A percentile compares a stretch with the other conserved stretches of the same genome.
These are phyloP conservation scores for Spiromastix sp. DNA, from an alignment of 2,329 filamentous ascomycete species.

Conservation along the genomic window DNA sequence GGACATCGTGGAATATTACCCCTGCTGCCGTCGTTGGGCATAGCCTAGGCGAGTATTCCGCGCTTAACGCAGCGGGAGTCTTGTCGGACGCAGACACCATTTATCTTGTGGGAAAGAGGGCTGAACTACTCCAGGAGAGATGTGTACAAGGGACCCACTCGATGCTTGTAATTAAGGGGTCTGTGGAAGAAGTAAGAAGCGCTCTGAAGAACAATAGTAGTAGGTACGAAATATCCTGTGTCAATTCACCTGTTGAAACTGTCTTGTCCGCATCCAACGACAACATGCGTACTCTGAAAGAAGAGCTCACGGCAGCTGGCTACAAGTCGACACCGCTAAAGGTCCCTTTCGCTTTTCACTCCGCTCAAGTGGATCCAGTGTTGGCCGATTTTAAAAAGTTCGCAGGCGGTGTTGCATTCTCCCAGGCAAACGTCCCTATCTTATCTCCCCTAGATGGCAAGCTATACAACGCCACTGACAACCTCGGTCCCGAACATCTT, in stretches of 20 bases:
- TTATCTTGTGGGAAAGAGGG: slow-evolving; percentile 60
- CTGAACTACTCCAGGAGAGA: slow-evolving; percentile 53
- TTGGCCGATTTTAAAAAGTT: slow-evolving; percentile 48
- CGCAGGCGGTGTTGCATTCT: slow-evolving; percentile 45
- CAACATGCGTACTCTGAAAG: slow-evolving; percentile 42
- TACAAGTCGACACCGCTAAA: slow-evolving; percentile 54
- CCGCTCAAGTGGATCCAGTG: slow-evolving; percentile 54
- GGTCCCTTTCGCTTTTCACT: slow-evolving; percentile 59
- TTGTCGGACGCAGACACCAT: slow-evolving; percentile 33
- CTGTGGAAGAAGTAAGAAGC: slow-evolving; percentile 6
- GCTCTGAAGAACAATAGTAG: slow-evolving; percentile 20
- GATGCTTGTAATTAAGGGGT: slow-evolving; percentile 48
- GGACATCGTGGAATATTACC: slow-evolving; percentile 19
- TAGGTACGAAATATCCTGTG: slow-evolving; percentile 48
- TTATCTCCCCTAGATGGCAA: slow-evolving; percentile 57
- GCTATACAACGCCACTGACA: slow-evolving; percentile 46
- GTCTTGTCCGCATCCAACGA: slow-evolving; percentile 58
- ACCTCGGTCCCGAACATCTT: slow-evolving; percentile 52
- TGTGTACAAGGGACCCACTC: slow-evolving; percentile 58
- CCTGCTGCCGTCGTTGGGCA: slow-evolving; percentile 21
- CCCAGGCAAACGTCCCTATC: slow-evolving; percentile 48
- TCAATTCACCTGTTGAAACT: slow-evolving; percentile 65
- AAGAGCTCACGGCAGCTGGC: slow-evolving; percentile 40
- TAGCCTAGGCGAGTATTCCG: slow-evolving; percentile 30
- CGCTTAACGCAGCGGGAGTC: slow-evolving; percentile 24